Evolutionary conservation across 2,329 filamentous ascomycete genomes (phyloP), one percentile per base, ranked within the genome.

Genomic region (Curvularia eragrostidis): DNA sequence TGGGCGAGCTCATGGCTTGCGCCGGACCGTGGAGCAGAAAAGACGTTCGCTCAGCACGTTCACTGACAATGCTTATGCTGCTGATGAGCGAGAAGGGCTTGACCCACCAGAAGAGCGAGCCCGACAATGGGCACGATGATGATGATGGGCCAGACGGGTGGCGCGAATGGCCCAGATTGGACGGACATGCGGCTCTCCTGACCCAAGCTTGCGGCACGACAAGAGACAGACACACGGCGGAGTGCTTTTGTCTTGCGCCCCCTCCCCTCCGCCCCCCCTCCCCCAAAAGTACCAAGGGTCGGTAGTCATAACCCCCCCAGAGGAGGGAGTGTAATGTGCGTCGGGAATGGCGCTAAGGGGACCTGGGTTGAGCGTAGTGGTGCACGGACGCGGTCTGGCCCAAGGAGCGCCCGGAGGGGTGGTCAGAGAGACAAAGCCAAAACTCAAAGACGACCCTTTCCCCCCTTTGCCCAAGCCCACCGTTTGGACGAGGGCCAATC

Each of bases 361-460:
- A 61, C 66, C 65, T 59, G 56, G 53, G 54, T 57, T 57, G 56
- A 63, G 54, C 63, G 59, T 58, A 57, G 61, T 36, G 39, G 52
- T 56, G 71, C 72, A 74, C 72, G 64, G 70, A 65, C 69, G 52
- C 51, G 73, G 71, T 75, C 74, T 75, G 69, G 74, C 72, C 73
- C 65, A 58, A 56, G 49, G 55, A 55, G 57, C 46, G 57, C 66
- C 64, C 59, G 70, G 58, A 59, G 43, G 24, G n/a, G 43, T 46
- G 24, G 43, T 28, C 43, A 46, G 43, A 71, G 63, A 70, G 67
- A 74, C 70, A 70, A 75, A 74, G 72, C 61, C 59, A 53, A 52
- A 59, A 50, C 51, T 60, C 58, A 70, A 66, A 67, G 64, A 66
- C 55, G 58, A 44, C 48, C 54, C 57, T 64, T 51, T 58, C 24